phyloP scores from a whole-genome alignment of 2,329 filamentous ascomycete genomes.

The Cercospora nicotianae region DNA sequence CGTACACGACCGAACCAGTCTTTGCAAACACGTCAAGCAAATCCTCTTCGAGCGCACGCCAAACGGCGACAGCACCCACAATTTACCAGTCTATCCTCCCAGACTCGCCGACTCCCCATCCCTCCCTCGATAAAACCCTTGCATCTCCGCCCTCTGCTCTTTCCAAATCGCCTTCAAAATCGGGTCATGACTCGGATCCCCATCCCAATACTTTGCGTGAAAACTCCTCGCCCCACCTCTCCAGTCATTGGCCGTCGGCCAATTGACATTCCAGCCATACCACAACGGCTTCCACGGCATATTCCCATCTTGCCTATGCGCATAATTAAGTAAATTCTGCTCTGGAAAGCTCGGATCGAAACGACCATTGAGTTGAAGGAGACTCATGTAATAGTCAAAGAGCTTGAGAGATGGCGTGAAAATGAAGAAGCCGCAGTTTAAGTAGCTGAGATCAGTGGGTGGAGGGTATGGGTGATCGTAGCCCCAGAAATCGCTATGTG shows the following conservation, averaged over 20 bases:
- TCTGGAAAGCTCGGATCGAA: constrained; percentile 41
- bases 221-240: constrained; percentile 40
- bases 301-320: constrained; percentile 41
- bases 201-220: constrained; percentile 46
- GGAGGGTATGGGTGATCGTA: constrained; percentile 39
- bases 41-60: not conserved
- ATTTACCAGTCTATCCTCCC: not conserved
- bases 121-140: constrained; percentile 38
- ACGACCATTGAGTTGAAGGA: constrained; percentile 37
- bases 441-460: constrained; percentile 31
- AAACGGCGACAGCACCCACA: not conserved
- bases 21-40: not conserved
- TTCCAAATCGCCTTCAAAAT: constrained; percentile 40
- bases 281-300: constrained; percentile 46
- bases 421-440: constrained; percentile 44
- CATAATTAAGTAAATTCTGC: constrained; percentile 45
- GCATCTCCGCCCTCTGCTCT: constrained; percentile 41
- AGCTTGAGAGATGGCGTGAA: constrained; percentile 38
- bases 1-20: not conserved
- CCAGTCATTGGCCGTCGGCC: constrained; percentile 42
- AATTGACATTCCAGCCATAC: constrained; percentile 44
- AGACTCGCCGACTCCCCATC: constrained; percentile 17
- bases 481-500: constrained; percentile 36
- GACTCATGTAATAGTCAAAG: constrained; percentile 41
- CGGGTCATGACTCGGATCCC: constrained; percentile 39